phyloP scores from a whole-genome alignment of 805 yeast species.

The Saccharomyces mikatae region DNA sequence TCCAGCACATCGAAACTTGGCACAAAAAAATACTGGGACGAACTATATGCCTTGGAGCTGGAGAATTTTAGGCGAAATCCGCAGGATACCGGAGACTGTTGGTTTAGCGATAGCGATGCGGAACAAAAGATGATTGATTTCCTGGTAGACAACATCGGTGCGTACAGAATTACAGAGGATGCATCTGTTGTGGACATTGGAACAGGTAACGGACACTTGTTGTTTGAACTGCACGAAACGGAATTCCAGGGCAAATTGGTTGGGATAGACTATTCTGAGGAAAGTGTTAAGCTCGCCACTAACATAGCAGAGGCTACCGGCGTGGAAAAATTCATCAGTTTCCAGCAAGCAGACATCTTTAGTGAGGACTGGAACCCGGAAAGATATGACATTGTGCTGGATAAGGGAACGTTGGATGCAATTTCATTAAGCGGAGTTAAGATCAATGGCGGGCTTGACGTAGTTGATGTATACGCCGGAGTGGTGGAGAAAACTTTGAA shows the following conservation, averaged over 20 bases:
- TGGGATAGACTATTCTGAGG: slow-evolving; percentile 83
- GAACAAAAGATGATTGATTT: slow-evolving; percentile 76
- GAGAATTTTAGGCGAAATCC: slow-evolving; percentile 64
- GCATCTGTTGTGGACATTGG: slow-evolving; percentile 70
- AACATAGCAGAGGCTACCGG: slow-evolving; percentile 42
- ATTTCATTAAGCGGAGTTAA: slow-evolving; percentile 70
- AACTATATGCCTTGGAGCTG: slow-evolving; percentile 68
- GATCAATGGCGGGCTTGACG: slow-evolving; percentile 37
- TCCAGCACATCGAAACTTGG: slow-evolving; percentile 78
- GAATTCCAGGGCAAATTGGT: slow-evolving; percentile 48
- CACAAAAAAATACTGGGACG: slow-evolving; percentile 86
- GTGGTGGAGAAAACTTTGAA: slow-evolving; percentile 52
- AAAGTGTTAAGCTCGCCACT: slow-evolving; percentile 69
- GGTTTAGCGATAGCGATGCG: slow-evolving; percentile 96
- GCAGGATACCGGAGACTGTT: slow-evolving; percentile 87
- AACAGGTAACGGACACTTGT: slow-evolving; percentile 90
- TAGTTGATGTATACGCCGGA: slow-evolving; percentile 52
- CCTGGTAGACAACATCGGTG: slow-evolving; percentile 43
- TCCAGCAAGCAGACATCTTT: slow-evolving; percentile 66
- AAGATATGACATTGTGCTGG: slow-evolving; percentile 67
- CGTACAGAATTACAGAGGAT: slow-evolving; percentile 24
- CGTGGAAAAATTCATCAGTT: slow-evolving; percentile 36
- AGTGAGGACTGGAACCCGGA: slow-evolving; percentile 32
- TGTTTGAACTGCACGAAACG: slow-evolving; percentile 61
- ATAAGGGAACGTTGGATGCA: slow-evolving; percentile 96